These are phyloP conservation scores for Leccinum proliferum DNA, from an alignment of 1,284 basidiomycete genomes.

Conservation along the genomic window DNA sequence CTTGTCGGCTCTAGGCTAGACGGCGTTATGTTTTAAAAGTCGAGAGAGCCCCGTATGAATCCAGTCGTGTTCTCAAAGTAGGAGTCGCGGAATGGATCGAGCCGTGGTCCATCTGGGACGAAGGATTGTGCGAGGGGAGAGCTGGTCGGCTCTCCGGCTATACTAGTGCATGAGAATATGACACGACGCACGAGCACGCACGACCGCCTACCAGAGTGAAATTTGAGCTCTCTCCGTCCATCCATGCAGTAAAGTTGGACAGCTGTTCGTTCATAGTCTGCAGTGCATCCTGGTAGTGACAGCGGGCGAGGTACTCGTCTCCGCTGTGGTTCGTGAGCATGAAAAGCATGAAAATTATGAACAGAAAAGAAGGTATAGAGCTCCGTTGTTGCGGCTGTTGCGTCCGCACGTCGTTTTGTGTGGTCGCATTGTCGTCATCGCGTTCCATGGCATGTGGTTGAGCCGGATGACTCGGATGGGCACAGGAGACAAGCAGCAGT, in stretches of 20 bases:
- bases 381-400: slow-evolving; percentile 23
- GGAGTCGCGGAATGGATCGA: slow-evolving; percentile 45
- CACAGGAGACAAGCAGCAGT: not conserved
- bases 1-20: slow-evolving; percentile 33
- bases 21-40: slow-evolving; percentile 59
- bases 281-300: slow-evolving; percentile 60
- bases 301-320: slow-evolving; percentile 56
- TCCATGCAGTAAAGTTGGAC: slow-evolving; percentile 69
- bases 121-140: slow-evolving; percentile 47
- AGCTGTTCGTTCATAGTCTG: slow-evolving; percentile 51
- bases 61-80: slow-evolving; percentile 76
- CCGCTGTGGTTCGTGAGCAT: slow-evolving; percentile 66
- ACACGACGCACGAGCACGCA: not conserved
- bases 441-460: slow-evolving; percentile 23
- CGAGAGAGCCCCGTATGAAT: slow-evolving; percentile 59
- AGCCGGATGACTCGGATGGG: not conserved
- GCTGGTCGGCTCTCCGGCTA: slow-evolving; percentile 48
- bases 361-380: slow-evolving; percentile 61
- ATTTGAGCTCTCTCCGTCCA: slow-evolving; percentile 61
- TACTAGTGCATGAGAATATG: slow-evolving; percentile 4
- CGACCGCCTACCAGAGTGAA: slow-evolving; percentile 57
- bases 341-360: slow-evolving; percentile 68
- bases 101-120: slow-evolving; percentile 37
- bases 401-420: slow-evolving; percentile 11
- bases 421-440: slow-evolving; percentile 20